Base-by-base conservation (phyloP, 306 rosid genomes). In the Cicer yamashitae region DNA sequence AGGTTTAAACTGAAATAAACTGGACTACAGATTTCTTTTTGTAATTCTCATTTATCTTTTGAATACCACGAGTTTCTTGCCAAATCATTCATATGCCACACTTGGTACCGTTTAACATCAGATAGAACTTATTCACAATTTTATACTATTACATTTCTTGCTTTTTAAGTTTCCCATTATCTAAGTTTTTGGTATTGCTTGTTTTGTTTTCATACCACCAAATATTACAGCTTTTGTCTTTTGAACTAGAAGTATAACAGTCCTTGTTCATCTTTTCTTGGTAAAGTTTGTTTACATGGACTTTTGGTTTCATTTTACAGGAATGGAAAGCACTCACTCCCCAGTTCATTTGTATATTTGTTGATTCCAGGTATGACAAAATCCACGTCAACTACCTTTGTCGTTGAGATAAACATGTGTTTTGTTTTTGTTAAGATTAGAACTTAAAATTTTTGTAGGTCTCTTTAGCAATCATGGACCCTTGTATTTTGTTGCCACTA, bases 401-500 rank as follows among this genome's bases (percentile, higher is more conserved):
- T 0, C 25, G 20, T 71, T 67, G 59, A 53, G 63, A 43, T 73
- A 73, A 18, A 48, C 6, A 8, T 46, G 10, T 43, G 46, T 59
- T 67, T 83, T 15, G 11, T 66, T 44, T 73, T 61, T 45, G 38
- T 51, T 71, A 22, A 66, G 37, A 60, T 53, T 37, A 4, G 5
- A 61, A 71, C 11, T 14, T 76, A 59, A 38, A 11, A 39, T 10
- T 73, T 58, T 88, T 75, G 18, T 87, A 93, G 97, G 96, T 77
- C 96, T 93, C 75, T 88, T 93, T 82, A 88, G 98, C 85, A 89
- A 89, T 79, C 94, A 88, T 47, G 88, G 92, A 72, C 92, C 97
- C 53, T 84, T 93, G 65, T 91, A 93, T 75, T 91, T 89, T 80
- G 96, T 93, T 74, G 91, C 88, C 41, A 86, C 90, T 48, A 91